phyloP scores from a whole-genome alignment of 345 rosid species.

The Citrus medica region DNA sequence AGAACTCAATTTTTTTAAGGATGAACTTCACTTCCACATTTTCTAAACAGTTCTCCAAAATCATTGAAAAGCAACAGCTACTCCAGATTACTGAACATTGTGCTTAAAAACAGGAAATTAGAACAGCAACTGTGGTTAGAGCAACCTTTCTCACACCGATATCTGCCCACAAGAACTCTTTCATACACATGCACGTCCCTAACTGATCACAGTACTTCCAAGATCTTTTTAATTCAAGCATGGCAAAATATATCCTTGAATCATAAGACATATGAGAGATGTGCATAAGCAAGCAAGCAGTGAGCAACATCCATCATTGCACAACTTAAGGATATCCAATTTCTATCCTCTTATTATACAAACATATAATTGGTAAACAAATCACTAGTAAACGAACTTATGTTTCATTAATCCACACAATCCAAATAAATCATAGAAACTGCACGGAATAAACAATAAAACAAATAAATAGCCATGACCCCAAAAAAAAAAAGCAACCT shows the following conservation, averaged over 20 bases:
- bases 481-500: slow-evolving; percentile 41
- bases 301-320: neutral
- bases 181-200: neutral
- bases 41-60: too few relatives aligned
- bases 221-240: neutral
- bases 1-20: neutral
- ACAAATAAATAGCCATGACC: slow-evolving; percentile 3
- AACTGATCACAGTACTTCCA: neutral
- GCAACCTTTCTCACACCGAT: neutral
- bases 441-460: neutral
- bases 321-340: neutral
- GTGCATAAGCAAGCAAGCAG: neutral
- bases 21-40: too few relatives aligned
- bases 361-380: neutral
- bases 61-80: neutral
- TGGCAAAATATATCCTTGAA: neutral
- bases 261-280: neutral
- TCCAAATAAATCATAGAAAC: neutral
- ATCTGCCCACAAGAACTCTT: neutral
- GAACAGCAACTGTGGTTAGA: neutral
- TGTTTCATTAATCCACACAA: neutral
- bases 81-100: neutral
- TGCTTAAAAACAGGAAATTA: neutral
- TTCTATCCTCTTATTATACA: neutral
- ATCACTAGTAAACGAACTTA: neutral